These are phyloP conservation scores for Blakeslea trispora DNA, from an alignment of 371 early-diverging fungal genomes.

Conservation along the genomic window DNA sequence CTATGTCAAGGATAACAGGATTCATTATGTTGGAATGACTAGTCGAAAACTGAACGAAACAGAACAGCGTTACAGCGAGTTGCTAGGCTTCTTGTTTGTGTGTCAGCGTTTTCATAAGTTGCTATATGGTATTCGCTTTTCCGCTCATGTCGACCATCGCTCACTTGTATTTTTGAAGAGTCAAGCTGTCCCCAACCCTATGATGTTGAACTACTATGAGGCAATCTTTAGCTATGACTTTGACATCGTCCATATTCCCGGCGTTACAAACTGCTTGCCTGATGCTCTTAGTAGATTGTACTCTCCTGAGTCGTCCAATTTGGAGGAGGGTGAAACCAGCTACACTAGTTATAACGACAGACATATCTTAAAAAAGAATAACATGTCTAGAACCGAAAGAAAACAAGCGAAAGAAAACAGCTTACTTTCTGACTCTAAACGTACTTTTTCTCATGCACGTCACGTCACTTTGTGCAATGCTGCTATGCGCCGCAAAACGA, in stretches of 20 bases:
- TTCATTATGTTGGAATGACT: slow-evolving; percentile 3
- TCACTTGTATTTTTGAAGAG: not conserved
- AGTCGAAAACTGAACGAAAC: slow-evolving; percentile 2
- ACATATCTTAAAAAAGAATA: not conserved
- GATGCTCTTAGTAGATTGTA: slow-evolving; percentile 15
- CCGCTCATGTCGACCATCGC: not conserved
- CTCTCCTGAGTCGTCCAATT: not conserved
- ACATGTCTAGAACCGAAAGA: no score
- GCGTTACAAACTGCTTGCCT: slow-evolving; percentile 13
- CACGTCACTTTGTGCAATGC: not conserved
- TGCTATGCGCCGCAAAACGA: no score
- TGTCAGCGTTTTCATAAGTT: slow-evolving; percentile 2
- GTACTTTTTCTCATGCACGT: not conserved
- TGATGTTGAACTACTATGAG: slow-evolving; percentile 3
- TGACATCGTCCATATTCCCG: slow-evolving; percentile 11
- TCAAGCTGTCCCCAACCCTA: not conserved
- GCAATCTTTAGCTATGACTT: slow-evolving; percentile 11
- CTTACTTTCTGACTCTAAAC: no score
- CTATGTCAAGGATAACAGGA: slow-evolving; percentile 1
- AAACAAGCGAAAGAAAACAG: no score
- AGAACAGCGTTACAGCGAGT: slow-evolving; percentile 3
- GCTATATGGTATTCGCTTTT: slow-evolving; percentile 1
- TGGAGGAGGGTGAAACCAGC: slow-evolving; percentile 9
- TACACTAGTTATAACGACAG: not conserved
- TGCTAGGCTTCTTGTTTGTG: not conserved